A percentile compares a stretch with the other conserved stretches of the same genome.
Conservation (phyloP, 1,284 basidiomycete genomes). For the Peniophora sp. region DNA sequence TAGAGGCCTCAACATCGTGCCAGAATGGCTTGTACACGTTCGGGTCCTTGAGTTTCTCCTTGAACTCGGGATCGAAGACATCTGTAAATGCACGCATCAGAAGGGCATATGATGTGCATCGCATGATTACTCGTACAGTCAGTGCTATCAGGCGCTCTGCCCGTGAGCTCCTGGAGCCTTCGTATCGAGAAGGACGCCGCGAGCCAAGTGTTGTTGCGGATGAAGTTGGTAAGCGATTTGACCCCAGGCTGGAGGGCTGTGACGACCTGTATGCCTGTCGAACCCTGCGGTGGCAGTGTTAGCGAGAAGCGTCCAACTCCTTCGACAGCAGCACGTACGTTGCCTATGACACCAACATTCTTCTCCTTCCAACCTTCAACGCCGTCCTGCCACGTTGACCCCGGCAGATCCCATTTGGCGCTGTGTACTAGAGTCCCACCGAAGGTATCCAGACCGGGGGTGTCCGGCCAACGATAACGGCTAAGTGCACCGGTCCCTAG, state of each 20-base stretch:
- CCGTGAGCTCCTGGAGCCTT: conserved; percentile 29
- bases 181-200: conserved; percentile 39
- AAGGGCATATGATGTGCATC: neutral
- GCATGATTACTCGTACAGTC: conserved; percentile 32
- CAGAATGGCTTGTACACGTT: conserved; percentile 43
- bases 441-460: conserved; percentile 43
- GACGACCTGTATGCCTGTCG: conserved; percentile 59
- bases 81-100: conserved; percentile 20
- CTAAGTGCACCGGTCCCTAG: conserved; percentile 41
- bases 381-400: conserved; percentile 36
- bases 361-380: conserved; percentile 46
- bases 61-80: conserved; percentile 46
- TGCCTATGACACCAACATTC: conserved; percentile 51
- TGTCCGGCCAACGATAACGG: conserved; percentile 53
- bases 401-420: conserved; percentile 45
- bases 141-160: conserved; percentile 22
- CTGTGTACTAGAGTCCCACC: conserved; percentile 46
- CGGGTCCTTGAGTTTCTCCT: conserved; percentile 38
- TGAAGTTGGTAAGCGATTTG: conserved; percentile 44
- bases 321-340: conserved; percentile 28
- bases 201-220: conserved; percentile 57
- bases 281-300: conserved; percentile 33
- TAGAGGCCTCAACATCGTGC: conserved; percentile 38
- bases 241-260: conserved; percentile 50
- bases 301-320: neutral